Base-by-base conservation (phyloP, 1,139 yeast genomes). In the Saccharomycopsis hybrid region DNA sequence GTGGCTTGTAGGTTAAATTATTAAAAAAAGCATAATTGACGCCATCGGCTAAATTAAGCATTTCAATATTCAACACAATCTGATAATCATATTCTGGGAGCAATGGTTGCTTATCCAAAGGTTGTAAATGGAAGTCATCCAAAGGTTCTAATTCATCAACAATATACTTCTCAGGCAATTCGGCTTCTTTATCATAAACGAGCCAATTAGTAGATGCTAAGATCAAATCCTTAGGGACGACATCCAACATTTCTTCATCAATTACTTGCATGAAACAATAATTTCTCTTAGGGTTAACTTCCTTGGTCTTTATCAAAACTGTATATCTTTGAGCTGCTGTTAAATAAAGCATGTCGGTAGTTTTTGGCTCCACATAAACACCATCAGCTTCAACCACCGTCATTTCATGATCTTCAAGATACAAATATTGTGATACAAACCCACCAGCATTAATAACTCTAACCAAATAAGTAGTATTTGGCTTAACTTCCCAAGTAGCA, bases 11-110 rank as follows among this genome's bases (percentile, higher is more conserved):
- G n/a, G 95, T 74, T 57, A 82, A 72, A 64, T 85, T 82, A 72
- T 89, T 87, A 80, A 90, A 87, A 68, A 89, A 82, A 7, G 97
- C 96, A 63, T 89, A 90, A 68, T 85, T 87, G 54, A 85, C 73
- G 66, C 97, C 97, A 64, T 87, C 73, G 44, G 73, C 77, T 64
- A 90, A 73, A 68, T 85, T 85, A 64, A 82, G 82, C 95, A 89
- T 88, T 40, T 69, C 64, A 55, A 90, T 86, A 58, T 80, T 79
- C 43, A 90, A 68, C 11, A 76, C 74, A 57, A 89, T 73, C 50
- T 73, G 73, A 59, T 77, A 72, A 63, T 87, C 96, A 9, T 87
- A 78, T 25, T 82, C 86, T 40, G 77, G 83, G 38, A 70, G 73
- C 32, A 79, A 62, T 50, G 73, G 78, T 53, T 65, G 68, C 51